Evolutionary conservation across 495 filamentous ascomycete species (phyloP).

Genomic region (Jackrogersella minutella): DNA sequence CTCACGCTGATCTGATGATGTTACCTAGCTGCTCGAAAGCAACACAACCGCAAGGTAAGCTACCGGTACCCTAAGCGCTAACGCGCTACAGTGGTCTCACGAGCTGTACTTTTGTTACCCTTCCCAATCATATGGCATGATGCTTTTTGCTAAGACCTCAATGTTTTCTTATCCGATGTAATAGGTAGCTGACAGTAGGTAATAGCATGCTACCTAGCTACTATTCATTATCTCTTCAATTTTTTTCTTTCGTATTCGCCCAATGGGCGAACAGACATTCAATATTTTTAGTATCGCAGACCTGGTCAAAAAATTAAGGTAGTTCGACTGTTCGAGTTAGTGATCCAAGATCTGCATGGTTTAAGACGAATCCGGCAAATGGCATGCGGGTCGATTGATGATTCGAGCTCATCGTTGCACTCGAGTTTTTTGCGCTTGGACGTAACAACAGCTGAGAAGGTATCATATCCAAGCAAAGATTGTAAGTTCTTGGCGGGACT

Average conservation of each 20-base stretch:
- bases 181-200: too few relatives aligned
- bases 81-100: conserved; percentile 19
- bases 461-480: conserved; percentile 10
- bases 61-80: conserved; percentile 7
- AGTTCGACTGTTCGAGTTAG: neutral
- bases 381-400: conserved; percentile 7
- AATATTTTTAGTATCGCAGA: neutral
- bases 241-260: too few relatives aligned
- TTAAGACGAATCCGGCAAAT: conserved; percentile 21
- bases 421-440: conserved; percentile 3
- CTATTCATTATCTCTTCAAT: too few relatives aligned
- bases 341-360: neutral
- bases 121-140: conserved; percentile 3
- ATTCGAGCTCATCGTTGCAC: conserved; percentile 18
- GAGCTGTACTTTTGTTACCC: conserved; percentile 12
- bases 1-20: conserved; percentile 23
- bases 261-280: neutral
- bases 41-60: conserved; percentile 2
- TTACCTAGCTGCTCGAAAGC: conserved; percentile 4
- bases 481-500: conserved; percentile 26
- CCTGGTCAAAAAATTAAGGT: neutral
- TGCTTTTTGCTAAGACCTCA: neutral
- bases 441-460: neutral
- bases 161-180: neutral
- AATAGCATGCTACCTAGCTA: too few relatives aligned